Evolutionary conservation across 1,284 basidiomycete species (phyloP), one percentile per base, ranked within the genome.

Genomic region (Tylopilus microsporus): DNA sequence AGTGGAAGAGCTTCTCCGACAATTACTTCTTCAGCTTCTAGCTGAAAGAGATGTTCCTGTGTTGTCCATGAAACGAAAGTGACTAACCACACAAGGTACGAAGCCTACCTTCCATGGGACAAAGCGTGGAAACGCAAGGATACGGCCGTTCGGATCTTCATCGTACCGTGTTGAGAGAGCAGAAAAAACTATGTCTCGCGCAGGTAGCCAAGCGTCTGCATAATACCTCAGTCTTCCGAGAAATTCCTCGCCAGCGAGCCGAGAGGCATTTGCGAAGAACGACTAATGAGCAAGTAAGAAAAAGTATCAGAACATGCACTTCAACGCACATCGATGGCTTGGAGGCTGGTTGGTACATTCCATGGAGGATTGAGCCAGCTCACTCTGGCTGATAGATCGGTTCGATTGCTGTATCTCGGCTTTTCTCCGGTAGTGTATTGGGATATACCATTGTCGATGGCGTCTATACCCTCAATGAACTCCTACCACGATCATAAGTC

Each of bases 381-480:
- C 34, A 98, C 89, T 59, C 94, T 86, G 63, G 84, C 85, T 19
- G 88, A 89, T 16, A 98, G 76, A 74, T 95, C 91, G 19, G 94
- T 94, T 56, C 84, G 78, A 65, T 77, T 84, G 64, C 81, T 80
- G 76, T 97, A 98, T 59, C 77, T 80, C 18, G 89, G 82, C 60
- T 83, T 76, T 45, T 86, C 70, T 54, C 86, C 82, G 8, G 71
- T 75, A 12, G 80, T 79, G 70, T 89, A 92, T 67, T 92, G 89
- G 12, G 85, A 82, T 65, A 98, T 82, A n/a, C 94, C 94, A 69
- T 98, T 98, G 77, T 99, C 96, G 70, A 95, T 91, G 10, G 84
- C 96, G 74, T 99, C 96, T 65, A 99, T 89, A 16, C 90, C 92
- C 76, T 98, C 94, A 53, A 98, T 89, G 71, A 95, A 93, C 71